Evolutionary conservation across 345 rosid species (phyloP).

Genomic region (Ceriops zippeliana): DNA sequence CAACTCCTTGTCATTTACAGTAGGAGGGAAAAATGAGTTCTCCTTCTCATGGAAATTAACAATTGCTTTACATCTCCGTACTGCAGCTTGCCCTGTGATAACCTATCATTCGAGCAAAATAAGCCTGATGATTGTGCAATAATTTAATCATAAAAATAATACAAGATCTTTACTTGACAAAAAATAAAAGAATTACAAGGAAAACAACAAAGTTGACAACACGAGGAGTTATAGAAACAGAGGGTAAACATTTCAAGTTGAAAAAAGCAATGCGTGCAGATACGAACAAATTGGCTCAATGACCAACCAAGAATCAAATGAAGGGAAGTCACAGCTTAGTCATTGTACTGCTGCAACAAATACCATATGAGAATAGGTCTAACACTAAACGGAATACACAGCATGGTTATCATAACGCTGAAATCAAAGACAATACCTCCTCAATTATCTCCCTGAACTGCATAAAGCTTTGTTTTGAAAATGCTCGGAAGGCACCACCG

Average conservation of each 20-base stretch:
- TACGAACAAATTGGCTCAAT: background rate
- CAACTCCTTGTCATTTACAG: conserved; percentile 53
- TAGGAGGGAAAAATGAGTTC: conserved; percentile 64
- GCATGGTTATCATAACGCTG: background rate
- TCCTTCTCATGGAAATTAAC: conserved; percentile 42
- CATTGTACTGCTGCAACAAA: background rate
- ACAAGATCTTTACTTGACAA: background rate
- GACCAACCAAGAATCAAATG: no score
- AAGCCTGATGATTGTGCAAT: background rate
- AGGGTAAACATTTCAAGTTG: background rate
- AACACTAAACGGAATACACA: background rate
- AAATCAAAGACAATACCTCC: background rate
- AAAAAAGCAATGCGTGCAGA: background rate
- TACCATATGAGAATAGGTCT: background rate
- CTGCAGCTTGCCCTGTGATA: conserved; percentile 79
- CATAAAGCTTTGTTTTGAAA: no score
- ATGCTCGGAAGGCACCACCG: no score
- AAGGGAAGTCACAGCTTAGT: background rate
- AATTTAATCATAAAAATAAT: background rate
- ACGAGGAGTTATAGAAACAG: background rate
- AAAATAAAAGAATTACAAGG: background rate
- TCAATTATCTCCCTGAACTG: no score
- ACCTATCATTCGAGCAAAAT: conserved; percentile 44
- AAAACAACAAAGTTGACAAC: background rate
- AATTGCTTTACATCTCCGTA: conserved; percentile 75